Conservation (phyloP, 805 yeast species). For the Metschnikowia lunata region DNA sequence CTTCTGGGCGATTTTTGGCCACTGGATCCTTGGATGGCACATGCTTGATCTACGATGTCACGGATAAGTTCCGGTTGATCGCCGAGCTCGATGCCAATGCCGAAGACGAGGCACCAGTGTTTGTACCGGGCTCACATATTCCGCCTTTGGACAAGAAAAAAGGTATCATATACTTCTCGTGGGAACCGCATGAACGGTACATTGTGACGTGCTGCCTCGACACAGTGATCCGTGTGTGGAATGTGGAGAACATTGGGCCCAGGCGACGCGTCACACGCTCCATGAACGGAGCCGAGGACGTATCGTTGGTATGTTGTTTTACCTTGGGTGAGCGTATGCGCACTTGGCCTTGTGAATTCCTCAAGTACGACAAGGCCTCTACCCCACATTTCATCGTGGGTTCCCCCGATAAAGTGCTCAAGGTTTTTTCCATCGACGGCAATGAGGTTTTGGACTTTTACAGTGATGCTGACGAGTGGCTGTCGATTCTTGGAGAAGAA, state of each 20-base stretch:
- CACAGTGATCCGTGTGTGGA: conserved; percentile 67
- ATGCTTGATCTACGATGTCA: conserved; percentile 62
- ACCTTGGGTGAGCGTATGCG: conserved; percentile 38
- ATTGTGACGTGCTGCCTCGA: conserved; percentile 72
- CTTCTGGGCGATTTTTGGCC: conserved; percentile 72
- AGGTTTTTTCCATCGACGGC: conserved; percentile 38
- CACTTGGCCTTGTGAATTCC: conserved; percentile 60
- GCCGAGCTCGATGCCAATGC: conserved; percentile 28
- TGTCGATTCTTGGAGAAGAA: conserved; percentile 14
- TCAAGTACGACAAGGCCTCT: conserved; percentile 34
- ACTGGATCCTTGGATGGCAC: conserved; percentile 68
- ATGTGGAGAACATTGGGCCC: conserved; percentile 34
- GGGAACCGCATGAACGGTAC: conserved; percentile 69
- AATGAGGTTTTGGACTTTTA: conserved; percentile 41
- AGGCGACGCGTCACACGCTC: conserved; percentile 25
- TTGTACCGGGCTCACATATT: conserved; percentile 23
- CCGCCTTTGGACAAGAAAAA: conserved; percentile 24
- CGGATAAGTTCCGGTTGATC: conserved; percentile 33
- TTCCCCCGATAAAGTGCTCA: conserved; percentile 63
- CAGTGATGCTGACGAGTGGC: conserved; percentile 29
- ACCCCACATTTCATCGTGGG: conserved; percentile 59
- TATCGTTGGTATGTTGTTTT: conserved; percentile 28
- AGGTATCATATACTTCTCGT: conserved; percentile 56
- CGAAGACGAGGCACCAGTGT: conserved; percentile 24
- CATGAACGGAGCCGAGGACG: conserved; percentile 17